Conservation (phyloP, 306 rosid species). For the Lathyrus aphaca region DNA sequence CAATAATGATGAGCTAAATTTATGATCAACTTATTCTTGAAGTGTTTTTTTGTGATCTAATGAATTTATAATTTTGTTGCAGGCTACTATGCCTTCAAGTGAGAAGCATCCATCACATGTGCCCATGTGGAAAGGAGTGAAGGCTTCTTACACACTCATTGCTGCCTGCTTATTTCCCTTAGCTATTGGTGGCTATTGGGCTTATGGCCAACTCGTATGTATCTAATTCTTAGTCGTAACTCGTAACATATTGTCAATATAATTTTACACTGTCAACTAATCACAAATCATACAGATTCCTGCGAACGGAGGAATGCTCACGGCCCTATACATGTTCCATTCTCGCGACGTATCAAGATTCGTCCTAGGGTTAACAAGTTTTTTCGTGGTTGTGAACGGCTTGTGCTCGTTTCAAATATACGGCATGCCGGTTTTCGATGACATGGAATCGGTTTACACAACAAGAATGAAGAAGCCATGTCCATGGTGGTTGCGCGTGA, state of each 20-base stretch:
- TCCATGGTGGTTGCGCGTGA: slow-evolving; percentile 53
- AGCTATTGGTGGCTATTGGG: slow-evolving; percentile 62
- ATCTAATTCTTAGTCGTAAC: neutral
- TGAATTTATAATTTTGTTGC: slow-evolving; percentile 5
- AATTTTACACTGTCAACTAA: neutral
- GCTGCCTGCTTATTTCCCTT: slow-evolving; percentile 56
- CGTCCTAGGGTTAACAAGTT: slow-evolving; percentile 42
- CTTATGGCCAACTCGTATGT: slow-evolving; percentile 54
- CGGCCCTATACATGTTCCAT: slow-evolving; percentile 50
- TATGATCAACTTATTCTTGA: neutral
- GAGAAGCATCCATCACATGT: slow-evolving; percentile 64
- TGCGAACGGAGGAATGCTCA: slow-evolving; percentile 48
- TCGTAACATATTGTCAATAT: neutral
- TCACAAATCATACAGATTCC: slow-evolving; percentile 44
- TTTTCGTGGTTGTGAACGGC: slow-evolving; percentile 50
- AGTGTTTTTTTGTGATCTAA: neutral
- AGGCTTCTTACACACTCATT: slow-evolving; percentile 50
- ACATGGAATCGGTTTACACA: slow-evolving; percentile 53
- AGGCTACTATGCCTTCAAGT: slow-evolving; percentile 64
- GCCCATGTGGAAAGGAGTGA: slow-evolving; percentile 64
- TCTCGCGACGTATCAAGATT: slow-evolving; percentile 50
- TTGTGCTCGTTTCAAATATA: slow-evolving; percentile 58
- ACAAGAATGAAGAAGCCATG: slow-evolving; percentile 51
- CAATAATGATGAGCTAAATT: neutral
- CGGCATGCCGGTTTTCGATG: slow-evolving; percentile 60